Base-by-base conservation (phyloP, 345 rosid species). In the Rhodamnia rubescens region DNA sequence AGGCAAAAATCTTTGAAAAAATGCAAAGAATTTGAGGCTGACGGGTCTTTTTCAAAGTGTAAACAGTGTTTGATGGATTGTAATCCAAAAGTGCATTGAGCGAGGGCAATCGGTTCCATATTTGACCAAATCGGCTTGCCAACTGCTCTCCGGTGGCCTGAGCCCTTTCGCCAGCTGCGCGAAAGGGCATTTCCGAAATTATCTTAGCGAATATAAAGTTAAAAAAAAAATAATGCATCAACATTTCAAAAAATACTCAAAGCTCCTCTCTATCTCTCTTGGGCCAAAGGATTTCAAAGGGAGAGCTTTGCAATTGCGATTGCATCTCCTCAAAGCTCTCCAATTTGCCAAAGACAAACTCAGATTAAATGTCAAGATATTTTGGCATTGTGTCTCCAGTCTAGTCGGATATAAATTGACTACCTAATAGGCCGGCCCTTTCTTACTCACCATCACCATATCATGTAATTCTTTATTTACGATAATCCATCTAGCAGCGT, bases 121-220 rank as follows among this genome's bases (percentile, higher is more conserved):
- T 58, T 58, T 58, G 69, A 18, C 36, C 36, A 58, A 58, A n/a
- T 6, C 8, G 7, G 36, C 36, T 58, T 14, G 13, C 13, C 1
- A 2, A 4, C 29, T 5, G 0, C 29, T 57, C 0, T 1, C 1
- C 3, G 0, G 5, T 22, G 15, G 22, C 56, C 3, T 53, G 22
- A 54, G 9, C 24, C 57, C 8, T 54, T 20, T 8, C n/a, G 4
- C 24, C 21, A 8, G 57, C 10, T 1, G 9, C 10, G 1, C 8
- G 10, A 54, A 6, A 54, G 57, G 57, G 10, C 10, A 7, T 20
- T 54, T 54, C 0, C 7, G 40, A 27, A n/a, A 59, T 27, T 27
- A 27, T 0, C 5, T 27, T 59, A 59, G 40, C 1, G 0, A 59
- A 9, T 36, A 4, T 7, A 27, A 13, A 59, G 9, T n/a, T 27